phyloP scores from a whole-genome alignment of 345 rosid species.

The Trapa bicornis region DNA sequence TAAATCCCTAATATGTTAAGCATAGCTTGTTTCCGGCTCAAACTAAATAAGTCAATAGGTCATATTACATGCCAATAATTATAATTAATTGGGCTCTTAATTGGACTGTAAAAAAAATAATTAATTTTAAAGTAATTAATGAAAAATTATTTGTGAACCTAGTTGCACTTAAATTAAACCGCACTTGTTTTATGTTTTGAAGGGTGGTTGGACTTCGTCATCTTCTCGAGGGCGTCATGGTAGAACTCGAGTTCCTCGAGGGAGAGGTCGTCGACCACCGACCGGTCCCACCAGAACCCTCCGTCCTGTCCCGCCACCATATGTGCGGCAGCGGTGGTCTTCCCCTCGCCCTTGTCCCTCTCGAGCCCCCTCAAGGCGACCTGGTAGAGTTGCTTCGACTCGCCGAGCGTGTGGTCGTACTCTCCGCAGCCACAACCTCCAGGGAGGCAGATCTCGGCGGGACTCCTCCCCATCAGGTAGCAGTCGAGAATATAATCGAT shows the following conservation, averaged over 20 bases:
- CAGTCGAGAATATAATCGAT: conserved; percentile 5
- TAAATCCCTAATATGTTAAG: too few species aligned
- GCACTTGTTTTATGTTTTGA: too few species aligned
- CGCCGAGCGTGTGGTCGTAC: neutral
- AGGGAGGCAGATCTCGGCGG: neutral
- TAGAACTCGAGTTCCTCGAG: conserved; percentile 9
- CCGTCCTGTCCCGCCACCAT: neutral
- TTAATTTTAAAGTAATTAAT: too few species aligned
- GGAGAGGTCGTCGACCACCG: conserved; percentile 1
- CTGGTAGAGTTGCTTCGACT: conserved; percentile 6
- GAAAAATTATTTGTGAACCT: too few species aligned
- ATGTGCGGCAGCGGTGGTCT: neutral
- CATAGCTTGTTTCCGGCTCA: too few species aligned
- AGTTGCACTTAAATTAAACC: too few species aligned
- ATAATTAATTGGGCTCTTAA: too few species aligned
- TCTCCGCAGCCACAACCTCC: neutral
- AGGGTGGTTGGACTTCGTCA: neutral
- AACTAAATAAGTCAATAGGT: too few species aligned
- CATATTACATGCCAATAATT: too few species aligned
- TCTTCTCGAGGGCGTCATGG: conserved; percentile 9
- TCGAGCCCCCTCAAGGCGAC: conserved; percentile 4
- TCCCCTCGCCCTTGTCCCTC: conserved; percentile 2
- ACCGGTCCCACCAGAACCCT: conserved; percentile 12
- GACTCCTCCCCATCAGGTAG: conserved; percentile 2
- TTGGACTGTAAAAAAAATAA: too few species aligned